These are phyloP conservation scores for Dendrobium nobile DNA, from an alignment of 106 monocot genomes.

Conservation along the genomic window DNA sequence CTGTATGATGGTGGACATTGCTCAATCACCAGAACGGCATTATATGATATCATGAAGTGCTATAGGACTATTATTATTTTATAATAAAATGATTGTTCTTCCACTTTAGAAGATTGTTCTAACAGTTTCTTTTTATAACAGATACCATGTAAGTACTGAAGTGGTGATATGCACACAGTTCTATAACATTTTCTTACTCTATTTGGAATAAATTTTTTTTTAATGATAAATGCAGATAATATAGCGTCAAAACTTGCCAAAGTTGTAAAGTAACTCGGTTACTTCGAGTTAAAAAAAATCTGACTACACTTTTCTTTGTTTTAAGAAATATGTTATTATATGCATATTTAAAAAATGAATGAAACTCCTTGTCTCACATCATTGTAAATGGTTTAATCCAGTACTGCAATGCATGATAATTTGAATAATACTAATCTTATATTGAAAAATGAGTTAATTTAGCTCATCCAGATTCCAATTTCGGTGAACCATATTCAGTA, in stretches of 20 bases:
- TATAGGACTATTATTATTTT: neutral
- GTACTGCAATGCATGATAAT: neutral
- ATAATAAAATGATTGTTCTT: neutral
- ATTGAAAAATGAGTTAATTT: neutral
- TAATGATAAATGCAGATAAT: neutral
- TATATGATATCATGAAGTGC: no score
- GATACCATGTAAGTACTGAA: neutral
- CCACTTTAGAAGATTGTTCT: neutral
- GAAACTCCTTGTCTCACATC: neutral
- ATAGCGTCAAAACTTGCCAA: no score
- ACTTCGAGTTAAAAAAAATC: no score
- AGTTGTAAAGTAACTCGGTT: no score
- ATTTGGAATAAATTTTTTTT: neutral
- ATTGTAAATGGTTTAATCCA: neutral
- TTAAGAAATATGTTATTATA: neutral
- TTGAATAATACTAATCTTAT: neutral
- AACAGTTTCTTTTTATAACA: neutral
- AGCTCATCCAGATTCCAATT: neutral
- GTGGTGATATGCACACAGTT: neutral
- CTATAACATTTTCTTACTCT: neutral
- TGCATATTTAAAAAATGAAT: neutral
- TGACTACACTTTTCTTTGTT: neutral
- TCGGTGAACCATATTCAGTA: neutral
- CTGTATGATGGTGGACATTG: neutral
- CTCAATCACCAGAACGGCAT: no score